Evolutionary conservation across 1,139 yeast species (phyloP).

Genomic region (Yueomyces sp.): DNA sequence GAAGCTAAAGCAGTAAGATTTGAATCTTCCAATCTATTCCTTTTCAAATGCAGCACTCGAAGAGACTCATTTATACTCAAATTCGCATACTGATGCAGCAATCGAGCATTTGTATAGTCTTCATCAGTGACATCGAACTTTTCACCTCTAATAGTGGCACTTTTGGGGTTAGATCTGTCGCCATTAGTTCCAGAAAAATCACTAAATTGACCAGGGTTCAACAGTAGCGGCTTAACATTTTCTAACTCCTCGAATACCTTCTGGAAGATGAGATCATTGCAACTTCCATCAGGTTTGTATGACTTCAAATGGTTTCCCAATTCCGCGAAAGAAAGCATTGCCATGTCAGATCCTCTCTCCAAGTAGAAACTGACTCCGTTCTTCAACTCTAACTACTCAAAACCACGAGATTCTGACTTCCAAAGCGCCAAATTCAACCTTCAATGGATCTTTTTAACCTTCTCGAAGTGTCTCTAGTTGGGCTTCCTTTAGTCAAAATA

Average conservation of each 20-base stretch:
- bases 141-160: not conserved
- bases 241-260: not conserved
- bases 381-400: no score
- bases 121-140: slow-evolving; percentile 1
- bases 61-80: slow-evolving; percentile 30
- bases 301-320: slow-evolving; percentile 5
- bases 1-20: slow-evolving; percentile 13
- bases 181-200: not conserved
- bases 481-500: no score
- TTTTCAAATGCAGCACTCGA: slow-evolving; percentile 29
- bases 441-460: no score
- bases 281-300: slow-evolving; percentile 2
- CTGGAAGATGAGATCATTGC: not conserved
- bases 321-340: slow-evolving; percentile 5
- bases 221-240: not conserved
- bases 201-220: not conserved
- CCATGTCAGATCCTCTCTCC: not conserved
- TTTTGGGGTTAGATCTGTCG: not conserved
- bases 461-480: no score
- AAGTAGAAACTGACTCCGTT: no score
- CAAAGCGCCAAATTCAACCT: no score
- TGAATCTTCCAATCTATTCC: slow-evolving; percentile 8
- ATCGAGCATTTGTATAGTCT: slow-evolving; percentile 8
- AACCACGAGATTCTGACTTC: no score
- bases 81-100: slow-evolving; percentile 2